Evolutionary conservation across 129 eudicot species (phyloP), one percentile per base, ranked within the genome.

Genomic region (Mikania micrantha): DNA sequence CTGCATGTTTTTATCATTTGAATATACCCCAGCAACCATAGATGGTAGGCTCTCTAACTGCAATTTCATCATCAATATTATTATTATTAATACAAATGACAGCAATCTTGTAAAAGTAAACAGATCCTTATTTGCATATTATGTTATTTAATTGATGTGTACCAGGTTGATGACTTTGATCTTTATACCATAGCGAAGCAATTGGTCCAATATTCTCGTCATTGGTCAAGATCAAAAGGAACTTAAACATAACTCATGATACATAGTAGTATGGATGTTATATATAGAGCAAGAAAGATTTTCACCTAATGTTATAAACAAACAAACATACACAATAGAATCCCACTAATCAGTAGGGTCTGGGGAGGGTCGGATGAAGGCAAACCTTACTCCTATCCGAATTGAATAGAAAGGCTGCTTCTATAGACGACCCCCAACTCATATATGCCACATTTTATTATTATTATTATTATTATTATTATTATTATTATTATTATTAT

Each of bases 11-110:
- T 53, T 63, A 58, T 85, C 92, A 47, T 71, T 73, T 25, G 96
- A 88, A 83, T 77, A 88, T 35, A 88, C 90, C 39, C 90, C 94
- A 73, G 87, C 90, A 77, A 91, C 76, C 94, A 88, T 83, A 25
- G 79, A 24, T 72, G 97, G 96, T 71, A 88, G 85, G 66, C 88
- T 85, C 85, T 85, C 96, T 68, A 91, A 65, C 87, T 88, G 94
- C 79, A 83, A 35, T 32, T 25, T 35, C 66, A 65, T 42, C 29
- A 59, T 60, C 68, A 73, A 9, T 53, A n/a, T n/a, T n/a, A n/a
- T n/a, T 7, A 32, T 32, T 42, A 15, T 77, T 7, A 60, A 15
- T 64, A 22, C 1, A 69, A 25, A 39, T 36, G 19, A 65, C 40
- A 28, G 35, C 45, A 61, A 59, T n/a, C 22, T 31, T 29, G 68